Percentiles rank a stretch among this genome's conserved stretches.
These are phyloP conservation scores for Pholiota conissans DNA, from an alignment of 768 basidiomycete genomes.

Conservation along the genomic window DNA sequence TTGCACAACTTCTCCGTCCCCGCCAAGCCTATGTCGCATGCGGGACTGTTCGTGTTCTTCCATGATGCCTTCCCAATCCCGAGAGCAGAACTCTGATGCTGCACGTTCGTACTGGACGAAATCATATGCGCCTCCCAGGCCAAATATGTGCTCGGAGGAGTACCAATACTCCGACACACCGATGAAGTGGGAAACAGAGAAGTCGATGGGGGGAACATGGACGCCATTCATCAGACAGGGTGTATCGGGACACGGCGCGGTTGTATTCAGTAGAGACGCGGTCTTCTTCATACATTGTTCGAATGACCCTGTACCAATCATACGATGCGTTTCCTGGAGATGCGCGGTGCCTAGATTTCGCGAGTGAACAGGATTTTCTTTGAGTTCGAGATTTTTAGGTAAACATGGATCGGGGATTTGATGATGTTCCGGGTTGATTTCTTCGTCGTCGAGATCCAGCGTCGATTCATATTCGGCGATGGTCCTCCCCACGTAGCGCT, in stretches of 20 bases:
- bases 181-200: constrained; percentile 90
- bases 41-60: constrained; percentile 61
- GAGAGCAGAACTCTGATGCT: constrained; percentile 80
- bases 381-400: constrained; percentile 68
- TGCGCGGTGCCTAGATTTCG: constrained; percentile 39
- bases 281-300: constrained; percentile 76
- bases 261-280: constrained; percentile 80
- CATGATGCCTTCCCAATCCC: constrained; percentile 78
- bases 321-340: constrained; percentile 51
- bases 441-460: constrained; percentile 22
- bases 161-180: constrained; percentile 99
- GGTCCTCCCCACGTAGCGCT: constrained; percentile 80
- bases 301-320: constrained; percentile 90
- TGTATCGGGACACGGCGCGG: constrained; percentile 74
- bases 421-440: constrained; percentile 28
- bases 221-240: constrained; percentile 96
- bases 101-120: constrained; percentile 95
- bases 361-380: constrained; percentile 52
- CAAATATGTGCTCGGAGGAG: constrained; percentile 95
- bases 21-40: constrained; percentile 46
- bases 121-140: constrained; percentile 92
- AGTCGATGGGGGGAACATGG: constrained; percentile 92
- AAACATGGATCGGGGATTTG: constrained; percentile 87
- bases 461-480: constrained; percentile 56
- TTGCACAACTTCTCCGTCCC: constrained; percentile 65